Percentiles rank a stretch among this genome's conserved stretches.
phyloP scores from a whole-genome alignment of 495 filamentous ascomycete species.

The Viridothelium virens region DNA sequence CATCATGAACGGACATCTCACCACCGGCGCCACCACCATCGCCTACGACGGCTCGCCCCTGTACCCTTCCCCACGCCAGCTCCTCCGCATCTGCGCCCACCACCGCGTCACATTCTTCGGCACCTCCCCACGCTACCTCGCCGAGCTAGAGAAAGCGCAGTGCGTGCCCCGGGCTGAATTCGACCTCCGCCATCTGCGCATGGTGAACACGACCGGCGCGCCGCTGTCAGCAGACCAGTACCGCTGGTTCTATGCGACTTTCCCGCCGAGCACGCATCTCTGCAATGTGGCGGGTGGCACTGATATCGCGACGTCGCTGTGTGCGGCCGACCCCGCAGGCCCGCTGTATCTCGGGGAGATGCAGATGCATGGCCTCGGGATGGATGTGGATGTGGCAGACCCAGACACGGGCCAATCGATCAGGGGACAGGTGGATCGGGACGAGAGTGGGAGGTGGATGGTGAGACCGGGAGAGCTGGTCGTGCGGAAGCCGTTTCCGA shows the following conservation, averaged over 20 bases:
- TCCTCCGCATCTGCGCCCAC: slow-evolving; percentile 51
- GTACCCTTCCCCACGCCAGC: slow-evolving; percentile 51
- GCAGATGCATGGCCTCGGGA: slow-evolving; percentile 57
- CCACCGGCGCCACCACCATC: slow-evolving; percentile 51
- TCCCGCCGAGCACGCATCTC: slow-evolving; percentile 56
- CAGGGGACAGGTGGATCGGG: slow-evolving; percentile 44
- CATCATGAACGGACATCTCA: slow-evolving; percentile 45
- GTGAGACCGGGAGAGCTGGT: slow-evolving; percentile 52
- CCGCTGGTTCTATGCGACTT: slow-evolving; percentile 73
- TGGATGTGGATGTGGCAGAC: slow-evolving; percentile 62
- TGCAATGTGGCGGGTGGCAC: slow-evolving; percentile 73
- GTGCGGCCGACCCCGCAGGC: slow-evolving; percentile 55
- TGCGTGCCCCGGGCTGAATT: slow-evolving; percentile 52
- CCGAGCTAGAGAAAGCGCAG: slow-evolving; percentile 52
- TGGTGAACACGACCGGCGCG: slow-evolving; percentile 70
- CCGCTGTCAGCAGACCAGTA: slow-evolving; percentile 64
- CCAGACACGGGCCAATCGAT: slow-evolving; percentile 45
- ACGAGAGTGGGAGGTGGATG: slow-evolving; percentile 52
- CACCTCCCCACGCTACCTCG: slow-evolving; percentile 65
- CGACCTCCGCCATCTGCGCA: slow-evolving; percentile 51
- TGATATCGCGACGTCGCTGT: slow-evolving; percentile 68
- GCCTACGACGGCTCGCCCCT: slow-evolving; percentile 75
- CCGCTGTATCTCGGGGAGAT: slow-evolving; percentile 70
- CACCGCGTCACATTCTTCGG: slow-evolving; percentile 56
- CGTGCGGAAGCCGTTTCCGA: slow-evolving; percentile 56